phyloP scores from a whole-genome alignment of 768 basidiomycete species.

The Tylopilus cervinicoccineus region DNA sequence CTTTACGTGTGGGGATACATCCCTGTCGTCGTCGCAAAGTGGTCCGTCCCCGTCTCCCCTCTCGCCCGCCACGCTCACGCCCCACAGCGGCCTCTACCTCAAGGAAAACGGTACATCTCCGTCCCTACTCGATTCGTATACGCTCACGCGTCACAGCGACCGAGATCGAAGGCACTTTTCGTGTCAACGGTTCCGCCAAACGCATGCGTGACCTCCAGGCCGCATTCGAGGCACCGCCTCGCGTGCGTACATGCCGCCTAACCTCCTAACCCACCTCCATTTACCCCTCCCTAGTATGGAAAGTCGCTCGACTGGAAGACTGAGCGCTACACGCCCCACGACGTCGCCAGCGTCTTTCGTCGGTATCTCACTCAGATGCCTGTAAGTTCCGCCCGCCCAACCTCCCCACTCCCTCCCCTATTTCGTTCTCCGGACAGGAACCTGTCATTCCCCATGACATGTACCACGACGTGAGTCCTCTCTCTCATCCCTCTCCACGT shows the following conservation, averaged over 20 bases:
- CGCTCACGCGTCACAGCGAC: constrained; percentile 50
- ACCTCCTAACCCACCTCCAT: background rate
- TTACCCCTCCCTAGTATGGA: constrained; percentile 62
- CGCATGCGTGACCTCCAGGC: constrained; percentile 95
- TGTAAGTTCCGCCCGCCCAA: constrained; percentile 45
- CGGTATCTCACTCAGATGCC: constrained; percentile 97
- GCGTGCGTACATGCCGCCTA: constrained; percentile 48
- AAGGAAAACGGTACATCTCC: constrained; percentile 78
- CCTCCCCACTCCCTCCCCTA: constrained; percentile 1
- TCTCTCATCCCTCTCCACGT: constrained; percentile 1
- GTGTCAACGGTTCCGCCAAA: constrained; percentile 92
- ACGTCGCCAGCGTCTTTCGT: constrained; percentile 94
- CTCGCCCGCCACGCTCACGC: constrained; percentile 2
- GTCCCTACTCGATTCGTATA: background rate
- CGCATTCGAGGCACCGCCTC: constrained; percentile 83
- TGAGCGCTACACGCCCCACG: constrained; percentile 87
- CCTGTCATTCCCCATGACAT: constrained; percentile 90
- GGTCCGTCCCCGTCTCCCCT: constrained; percentile 46
- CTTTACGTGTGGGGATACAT: constrained; percentile 92
- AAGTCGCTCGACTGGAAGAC: constrained; percentile 90
- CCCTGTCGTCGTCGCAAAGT: constrained; percentile 96
- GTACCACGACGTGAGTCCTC: constrained; percentile 73
- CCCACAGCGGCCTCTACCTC: constrained; percentile 77
- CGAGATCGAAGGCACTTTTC: constrained; percentile 90
- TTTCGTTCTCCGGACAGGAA: constrained; percentile 50